Conservation (phyloP, 2,329 filamentous ascomycete genomes). For the Trichophyton simii region DNA sequence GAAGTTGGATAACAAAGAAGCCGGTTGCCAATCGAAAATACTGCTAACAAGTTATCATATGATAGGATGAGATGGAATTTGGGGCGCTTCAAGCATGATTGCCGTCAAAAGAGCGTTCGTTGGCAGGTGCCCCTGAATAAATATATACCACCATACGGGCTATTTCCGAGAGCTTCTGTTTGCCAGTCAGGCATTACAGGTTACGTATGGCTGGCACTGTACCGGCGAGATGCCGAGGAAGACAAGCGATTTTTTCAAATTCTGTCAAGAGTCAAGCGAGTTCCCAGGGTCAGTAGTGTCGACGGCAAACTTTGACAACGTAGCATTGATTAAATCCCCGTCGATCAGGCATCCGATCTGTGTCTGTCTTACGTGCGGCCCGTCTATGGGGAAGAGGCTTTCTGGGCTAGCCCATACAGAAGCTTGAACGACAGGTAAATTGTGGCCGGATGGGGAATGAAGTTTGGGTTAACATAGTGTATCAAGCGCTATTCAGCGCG, state of each 20-base stretch:
- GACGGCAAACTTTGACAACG: neutral
- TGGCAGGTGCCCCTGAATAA: neutral
- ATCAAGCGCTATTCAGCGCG: neutral
- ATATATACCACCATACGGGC: neutral
- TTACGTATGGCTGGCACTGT: neutral
- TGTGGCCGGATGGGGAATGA: slow-evolving; percentile 3
- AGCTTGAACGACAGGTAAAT: neutral
- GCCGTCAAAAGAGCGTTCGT: neutral
- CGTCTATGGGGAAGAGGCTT: slow-evolving; percentile 3
- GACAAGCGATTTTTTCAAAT: neutral
- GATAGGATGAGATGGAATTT: too few species aligned
- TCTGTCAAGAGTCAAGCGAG: neutral
- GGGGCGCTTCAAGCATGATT: neutral
- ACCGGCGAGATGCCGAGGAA: neutral
- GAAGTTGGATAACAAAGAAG: slow-evolving; percentile 1
- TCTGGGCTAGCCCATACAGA: neutral
- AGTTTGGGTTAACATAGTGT: neutral
- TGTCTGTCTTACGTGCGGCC: slow-evolving; percentile 5
- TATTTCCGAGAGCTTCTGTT: neutral
- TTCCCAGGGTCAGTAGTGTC: neutral
- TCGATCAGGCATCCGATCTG: slow-evolving; percentile 3
- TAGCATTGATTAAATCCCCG: neutral
- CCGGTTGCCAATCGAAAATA: neutral
- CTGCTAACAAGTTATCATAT: neutral
- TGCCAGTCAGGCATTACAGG: neutral